phyloP scores from a whole-genome alignment of 768 basidiomycete genomes.

The Suillus lakei region DNA sequence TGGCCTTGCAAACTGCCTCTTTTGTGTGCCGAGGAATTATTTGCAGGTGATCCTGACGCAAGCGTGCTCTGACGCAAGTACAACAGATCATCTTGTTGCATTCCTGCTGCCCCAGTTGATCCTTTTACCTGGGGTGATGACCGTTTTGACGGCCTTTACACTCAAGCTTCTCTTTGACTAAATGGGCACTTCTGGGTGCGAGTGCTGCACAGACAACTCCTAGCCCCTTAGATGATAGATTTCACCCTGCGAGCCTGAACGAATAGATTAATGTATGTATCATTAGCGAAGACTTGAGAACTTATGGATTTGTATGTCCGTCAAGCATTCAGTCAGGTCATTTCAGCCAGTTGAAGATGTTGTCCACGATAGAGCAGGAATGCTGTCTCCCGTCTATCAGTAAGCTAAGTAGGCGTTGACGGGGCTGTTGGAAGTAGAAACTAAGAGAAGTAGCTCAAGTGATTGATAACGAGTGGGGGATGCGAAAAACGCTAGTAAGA shows the following conservation, averaged over 20 bases:
- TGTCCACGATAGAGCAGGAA: background rate
- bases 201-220: background rate
- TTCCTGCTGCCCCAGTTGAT: constrained; percentile 8
- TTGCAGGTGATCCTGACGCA: constrained; percentile 64
- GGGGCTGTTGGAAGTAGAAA: too few relatives aligned
- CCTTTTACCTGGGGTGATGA: background rate
- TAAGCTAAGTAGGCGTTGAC: too few relatives aligned
- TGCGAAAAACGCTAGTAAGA: too few relatives aligned
- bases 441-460: too few relatives aligned
- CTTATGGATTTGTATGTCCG: background rate
- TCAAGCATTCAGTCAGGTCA: background rate
- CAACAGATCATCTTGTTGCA: constrained; percentile 42
- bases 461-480: too few relatives aligned
- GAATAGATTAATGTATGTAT: background rate
- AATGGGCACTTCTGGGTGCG: background rate
- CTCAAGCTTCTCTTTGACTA: background rate
- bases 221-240: background rate
- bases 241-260: background rate
- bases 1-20: constrained; percentile 4
- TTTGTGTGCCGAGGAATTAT: background rate
- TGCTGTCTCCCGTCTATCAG: background rate
- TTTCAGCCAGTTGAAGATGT: background rate
- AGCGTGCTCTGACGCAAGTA: constrained; percentile 66
- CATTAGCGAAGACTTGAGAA: background rate
- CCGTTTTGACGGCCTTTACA: background rate